These are phyloP conservation scores for Tetrapisispora fleetii DNA, from an alignment of 805 yeast genomes.

Conservation along the genomic window DNA sequence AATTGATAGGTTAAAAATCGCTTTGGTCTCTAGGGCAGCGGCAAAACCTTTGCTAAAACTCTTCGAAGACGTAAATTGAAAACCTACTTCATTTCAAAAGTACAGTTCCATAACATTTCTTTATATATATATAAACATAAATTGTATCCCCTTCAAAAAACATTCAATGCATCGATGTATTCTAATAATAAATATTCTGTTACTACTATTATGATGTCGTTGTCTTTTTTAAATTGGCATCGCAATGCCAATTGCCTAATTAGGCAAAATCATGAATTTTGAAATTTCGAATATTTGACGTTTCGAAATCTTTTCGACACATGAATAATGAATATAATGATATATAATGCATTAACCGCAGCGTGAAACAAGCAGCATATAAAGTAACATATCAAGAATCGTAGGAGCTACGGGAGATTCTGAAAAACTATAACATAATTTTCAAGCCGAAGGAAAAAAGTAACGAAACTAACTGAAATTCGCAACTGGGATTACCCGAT, in stretches of 20 bases:
- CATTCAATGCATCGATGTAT: neutral
- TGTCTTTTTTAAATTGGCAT: neutral
- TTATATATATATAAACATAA: too few species aligned
- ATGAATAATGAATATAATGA: neutral
- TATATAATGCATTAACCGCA: neutral
- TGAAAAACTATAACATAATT: too few species aligned
- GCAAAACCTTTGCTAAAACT: too few species aligned
- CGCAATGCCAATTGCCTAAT: conserved; percentile 1
- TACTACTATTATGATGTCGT: too few species aligned
- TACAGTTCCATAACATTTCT: too few species aligned
- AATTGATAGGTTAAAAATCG: neutral
- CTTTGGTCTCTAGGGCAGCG: too few species aligned
- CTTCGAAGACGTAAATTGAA: too few species aligned
- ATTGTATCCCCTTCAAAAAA: neutral
- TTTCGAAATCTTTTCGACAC: neutral
- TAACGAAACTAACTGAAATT: too few species aligned
- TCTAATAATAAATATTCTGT: neutral
- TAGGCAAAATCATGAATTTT: conserved; percentile 1
- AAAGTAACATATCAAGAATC: too few species aligned
- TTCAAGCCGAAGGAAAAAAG: too few species aligned
- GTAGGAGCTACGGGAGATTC: too few species aligned
- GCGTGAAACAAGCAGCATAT: neutral
- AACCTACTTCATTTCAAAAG: too few species aligned
- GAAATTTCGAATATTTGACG: neutral
- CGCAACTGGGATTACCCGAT: neutral